Evolutionary conservation across 192 early-diverging fungal species (phyloP).

Genomic region (Coemansia brasiliensis): DNA sequence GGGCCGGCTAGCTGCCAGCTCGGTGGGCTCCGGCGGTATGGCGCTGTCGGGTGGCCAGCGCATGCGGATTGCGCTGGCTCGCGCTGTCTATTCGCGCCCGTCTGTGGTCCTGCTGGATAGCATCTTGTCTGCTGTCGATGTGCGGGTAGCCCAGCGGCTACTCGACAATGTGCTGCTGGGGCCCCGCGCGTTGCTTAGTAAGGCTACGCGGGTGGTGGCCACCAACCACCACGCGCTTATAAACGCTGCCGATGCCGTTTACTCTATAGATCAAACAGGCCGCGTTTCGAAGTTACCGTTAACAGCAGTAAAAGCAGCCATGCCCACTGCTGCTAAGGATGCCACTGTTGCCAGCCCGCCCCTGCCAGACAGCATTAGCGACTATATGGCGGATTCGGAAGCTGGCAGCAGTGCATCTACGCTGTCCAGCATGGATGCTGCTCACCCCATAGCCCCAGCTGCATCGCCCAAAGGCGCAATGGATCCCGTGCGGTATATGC

Average conservation of each 20-base stretch:
- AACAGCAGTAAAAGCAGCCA: too few species aligned
- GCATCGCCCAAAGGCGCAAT: neutral
- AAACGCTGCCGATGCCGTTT: conserved; percentile 46
- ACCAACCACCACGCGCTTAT: conserved; percentile 56
- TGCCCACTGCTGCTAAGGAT: too few species aligned
- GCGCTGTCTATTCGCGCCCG: conserved; percentile 68
- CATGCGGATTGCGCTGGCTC: conserved; percentile 64
- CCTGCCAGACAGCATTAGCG: too few species aligned
- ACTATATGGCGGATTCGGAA: too few species aligned
- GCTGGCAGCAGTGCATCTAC: too few species aligned
- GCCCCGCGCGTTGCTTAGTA: conserved; percentile 41
- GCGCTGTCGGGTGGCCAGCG: conserved; percentile 65
- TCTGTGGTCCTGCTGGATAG: conserved; percentile 76
- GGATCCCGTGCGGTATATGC: conserved; percentile 28
- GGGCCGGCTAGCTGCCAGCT: too few species aligned
- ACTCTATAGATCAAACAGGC: conserved; percentile 27
- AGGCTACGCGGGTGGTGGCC: conserved; percentile 55
- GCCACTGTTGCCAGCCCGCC: too few species aligned
- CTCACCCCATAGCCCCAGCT: too few species aligned
- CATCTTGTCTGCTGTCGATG: conserved; percentile 65
- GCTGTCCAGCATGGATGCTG: too few species aligned
- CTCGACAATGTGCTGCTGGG: conserved; percentile 65
- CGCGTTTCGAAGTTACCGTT: too few species aligned
- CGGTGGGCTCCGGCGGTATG: conserved; percentile 60
- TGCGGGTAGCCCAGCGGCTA: conserved; percentile 55